Evolutionary conservation across 2,329 filamentous ascomycete species (phyloP).

Genomic region (Exophiala viscosa): DNA sequence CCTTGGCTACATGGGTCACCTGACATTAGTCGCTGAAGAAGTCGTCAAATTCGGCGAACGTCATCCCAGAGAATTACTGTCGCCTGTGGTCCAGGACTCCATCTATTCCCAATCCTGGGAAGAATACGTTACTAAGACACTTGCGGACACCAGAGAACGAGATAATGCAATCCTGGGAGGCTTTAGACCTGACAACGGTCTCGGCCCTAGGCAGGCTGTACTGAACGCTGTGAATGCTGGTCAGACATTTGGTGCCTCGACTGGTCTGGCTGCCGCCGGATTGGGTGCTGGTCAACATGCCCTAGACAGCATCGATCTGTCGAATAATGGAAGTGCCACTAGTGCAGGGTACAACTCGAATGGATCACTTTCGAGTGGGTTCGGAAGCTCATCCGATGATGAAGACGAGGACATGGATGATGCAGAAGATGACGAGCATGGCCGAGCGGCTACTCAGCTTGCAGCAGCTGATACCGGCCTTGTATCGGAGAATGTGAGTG

Average conservation of each 20-base stretch:
- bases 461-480: slow-evolving; percentile 23
- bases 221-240: slow-evolving; percentile 57
- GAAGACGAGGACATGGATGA: slow-evolving; percentile 93
- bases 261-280: slow-evolving; percentile 73
- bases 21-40: slow-evolving; percentile 95
- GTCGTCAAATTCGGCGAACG: slow-evolving; percentile 98
- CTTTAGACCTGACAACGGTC: slow-evolving; percentile 83
- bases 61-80: slow-evolving; percentile 82
- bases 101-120: slow-evolving; percentile 90
- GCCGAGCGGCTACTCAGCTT: slow-evolving; percentile 18
- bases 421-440: slow-evolving; percentile 23
- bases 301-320: slow-evolving; percentile 63
- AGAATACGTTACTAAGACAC: slow-evolving; percentile 86
- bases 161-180: slow-evolving; percentile 98
- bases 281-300: slow-evolving; percentile 60
- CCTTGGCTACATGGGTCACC: slow-evolving; percentile 96
- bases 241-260: slow-evolving; percentile 59
- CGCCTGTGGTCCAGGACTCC: slow-evolving; percentile 76
- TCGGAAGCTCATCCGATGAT: slow-evolving; percentile 91
- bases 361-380: slow-evolving; percentile 77
- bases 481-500: slow-evolving; percentile 64
- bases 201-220: slow-evolving; percentile 71
- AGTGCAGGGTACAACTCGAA: slow-evolving; percentile 69
- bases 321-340: slow-evolving; percentile 61
- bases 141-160: slow-evolving; percentile 88